Evolutionary conservation across 257 asterid genomes (phyloP), one percentile per base, ranked within the genome.

Genomic region (Solanum corneliomulleri): DNA sequence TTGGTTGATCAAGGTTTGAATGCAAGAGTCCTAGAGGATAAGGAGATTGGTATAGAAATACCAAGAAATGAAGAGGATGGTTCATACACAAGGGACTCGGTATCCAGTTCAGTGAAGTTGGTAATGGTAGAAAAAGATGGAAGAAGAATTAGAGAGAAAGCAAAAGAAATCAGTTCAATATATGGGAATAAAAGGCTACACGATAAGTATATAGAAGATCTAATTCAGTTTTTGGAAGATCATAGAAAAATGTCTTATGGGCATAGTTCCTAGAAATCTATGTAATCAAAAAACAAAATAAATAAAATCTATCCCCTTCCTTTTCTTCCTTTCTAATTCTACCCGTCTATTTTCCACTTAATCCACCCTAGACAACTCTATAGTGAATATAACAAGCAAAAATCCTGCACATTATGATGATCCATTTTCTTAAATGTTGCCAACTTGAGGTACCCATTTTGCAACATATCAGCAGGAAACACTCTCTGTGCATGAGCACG

Each of bases 1-100:
- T 70, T 39, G 82, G 89, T 42, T 16, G 92, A 92, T 35, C 91
- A 89, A 88, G 93, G 92, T 25, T 33, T 90, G 69, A 90, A 80
- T 86, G 91, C 92, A 37, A 86, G 92, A 78, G 86, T 86, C 27
- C 4, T 92, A 56, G 91, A 71, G 66, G 91, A 88, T 5, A 89
- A 87, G 71, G 52, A 81, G 21, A 82, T 89, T 49, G 93, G 91
- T 9, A 16, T 72, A 9, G 94, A 90, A 72, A 77, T 92, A n/a
- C 82, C 86, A 3, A 90, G 92, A 58, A 82, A 87, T 39, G 90
- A 77, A 41, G 45, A 70, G 8, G 91, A 92, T 72, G 94, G 91
- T 6, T 86, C 91, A 45, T 88, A 83, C 74, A 87, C 87, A 8
- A 85, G 84, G n/a, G 39, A 89, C 29, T 66, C 75, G 1, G 89